Evolutionary conservation across 805 yeast species (phyloP).

Genomic region (Ogataea methanolica): DNA sequence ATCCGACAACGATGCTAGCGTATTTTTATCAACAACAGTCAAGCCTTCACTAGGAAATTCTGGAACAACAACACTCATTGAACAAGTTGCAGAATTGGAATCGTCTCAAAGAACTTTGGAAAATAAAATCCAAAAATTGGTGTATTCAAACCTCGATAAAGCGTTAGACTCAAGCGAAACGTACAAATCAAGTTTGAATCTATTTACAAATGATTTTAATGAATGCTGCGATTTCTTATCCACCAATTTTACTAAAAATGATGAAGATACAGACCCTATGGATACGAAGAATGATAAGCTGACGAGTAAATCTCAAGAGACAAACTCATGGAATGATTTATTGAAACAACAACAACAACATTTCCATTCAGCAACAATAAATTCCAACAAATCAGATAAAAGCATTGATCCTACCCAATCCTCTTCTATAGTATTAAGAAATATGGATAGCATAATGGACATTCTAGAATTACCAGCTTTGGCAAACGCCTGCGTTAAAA

Average conservation of each 20-base stretch:
- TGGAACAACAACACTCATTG: conserved; percentile 40
- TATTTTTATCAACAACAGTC: conserved; percentile 21
- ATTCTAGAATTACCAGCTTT: conserved; percentile 80
- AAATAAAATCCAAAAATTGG: conserved; percentile 36
- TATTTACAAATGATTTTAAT: conserved; percentile 31
- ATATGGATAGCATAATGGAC: conserved; percentile 70
- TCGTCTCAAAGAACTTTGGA: conserved; percentile 47
- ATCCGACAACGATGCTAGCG: conserved; percentile 37
- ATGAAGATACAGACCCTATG: conserved; percentile 11
- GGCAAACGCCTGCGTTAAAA: conserved; percentile 75
- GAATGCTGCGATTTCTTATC: conserved; percentile 27
- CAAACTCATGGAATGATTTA: conserved; percentile 18
- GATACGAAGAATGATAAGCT: conserved; percentile 1
- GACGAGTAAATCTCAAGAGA: conserved; percentile 7
- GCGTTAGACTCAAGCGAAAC: conserved; percentile 35
- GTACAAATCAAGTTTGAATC: conserved; percentile 30
- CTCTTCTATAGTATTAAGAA: conserved; percentile 37
- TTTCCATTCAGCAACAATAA: conserved; percentile 2
- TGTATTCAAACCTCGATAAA: conserved; percentile 39
- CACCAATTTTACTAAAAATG: conserved; percentile 24
- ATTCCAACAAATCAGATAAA: background rate
- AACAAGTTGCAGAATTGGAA: conserved; percentile 73
- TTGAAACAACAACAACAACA: conserved; percentile 16
- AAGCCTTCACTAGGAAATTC: conserved; percentile 21
- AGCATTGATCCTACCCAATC: background rate